These are phyloP conservation scores for Monosporascus sp. DNA, from an alignment of 2,329 filamentous ascomycete species.

Conservation along the genomic window DNA sequence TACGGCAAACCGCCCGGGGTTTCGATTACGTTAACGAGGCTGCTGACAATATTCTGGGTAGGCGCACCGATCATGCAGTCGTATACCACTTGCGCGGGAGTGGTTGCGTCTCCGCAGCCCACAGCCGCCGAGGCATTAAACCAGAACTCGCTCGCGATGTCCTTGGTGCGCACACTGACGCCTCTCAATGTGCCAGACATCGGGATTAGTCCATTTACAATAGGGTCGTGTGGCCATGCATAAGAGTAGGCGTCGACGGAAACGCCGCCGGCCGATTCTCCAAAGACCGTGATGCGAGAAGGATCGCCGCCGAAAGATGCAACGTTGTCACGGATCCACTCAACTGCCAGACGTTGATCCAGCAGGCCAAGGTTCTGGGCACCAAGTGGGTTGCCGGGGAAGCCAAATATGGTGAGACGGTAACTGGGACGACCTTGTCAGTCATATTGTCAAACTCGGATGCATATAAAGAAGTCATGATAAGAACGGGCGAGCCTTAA, in stretches of 20 bases:
- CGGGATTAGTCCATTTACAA: neutral
- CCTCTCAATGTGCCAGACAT: no score
- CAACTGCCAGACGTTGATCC: slow-evolving; percentile 2
- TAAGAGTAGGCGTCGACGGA: slow-evolving; percentile 11
- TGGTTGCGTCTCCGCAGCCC: neutral
- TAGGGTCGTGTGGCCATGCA: neutral
- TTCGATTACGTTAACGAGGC: neutral
- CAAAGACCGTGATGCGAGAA: slow-evolving; percentile 8
- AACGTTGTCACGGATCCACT: slow-evolving; percentile 5
- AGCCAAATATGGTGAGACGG: slow-evolving; percentile 8
- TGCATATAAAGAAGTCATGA: no score
- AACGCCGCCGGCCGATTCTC: slow-evolving; percentile 10
- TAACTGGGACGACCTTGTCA: neutral
- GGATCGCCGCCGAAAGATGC: slow-evolving; percentile 4
- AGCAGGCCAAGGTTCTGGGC: slow-evolving; percentile 2
- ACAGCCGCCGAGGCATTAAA: neutral
- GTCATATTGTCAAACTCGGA: no score
- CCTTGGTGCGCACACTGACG: no score
- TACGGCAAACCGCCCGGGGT: neutral
- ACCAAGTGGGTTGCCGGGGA: slow-evolving; percentile 1
- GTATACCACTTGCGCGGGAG: neutral
- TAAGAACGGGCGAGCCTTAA: no score
- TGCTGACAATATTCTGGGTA: neutral
- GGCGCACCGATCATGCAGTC: slow-evolving; percentile 1
- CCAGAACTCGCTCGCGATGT: neutral